A percentile compares a stretch with the other conserved stretches of the same genome.
phyloP scores from a whole-genome alignment of 371 early-diverging fungal genomes.

The Mucor irregularis region DNA sequence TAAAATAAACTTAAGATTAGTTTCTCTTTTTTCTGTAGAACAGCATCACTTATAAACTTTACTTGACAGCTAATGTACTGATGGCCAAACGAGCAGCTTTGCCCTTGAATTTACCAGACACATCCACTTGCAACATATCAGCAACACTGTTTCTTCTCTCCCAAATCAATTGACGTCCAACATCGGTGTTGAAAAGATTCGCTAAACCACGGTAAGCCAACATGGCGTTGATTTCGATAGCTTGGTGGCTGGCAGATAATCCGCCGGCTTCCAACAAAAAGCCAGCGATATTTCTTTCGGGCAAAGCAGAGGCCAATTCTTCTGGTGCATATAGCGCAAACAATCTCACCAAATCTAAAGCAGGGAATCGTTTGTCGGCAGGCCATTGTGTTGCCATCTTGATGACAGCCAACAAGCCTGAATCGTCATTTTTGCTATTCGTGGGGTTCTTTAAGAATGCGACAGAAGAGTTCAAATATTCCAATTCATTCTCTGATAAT shows the following conservation, averaged over 20 bases:
- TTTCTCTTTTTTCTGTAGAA: background rate
- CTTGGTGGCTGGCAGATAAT: slow-evolving; percentile 5
- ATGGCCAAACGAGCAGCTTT: slow-evolving; percentile 39
- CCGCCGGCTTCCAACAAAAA: slow-evolving; percentile 41
- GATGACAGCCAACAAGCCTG: slow-evolving; percentile 32
- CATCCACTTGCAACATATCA: slow-evolving; percentile 30
- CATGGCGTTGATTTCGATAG: slow-evolving; percentile 66
- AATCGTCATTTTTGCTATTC: slow-evolving; percentile 8
- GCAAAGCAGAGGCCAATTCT: slow-evolving; percentile 17
- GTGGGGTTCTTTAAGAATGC: slow-evolving; percentile 45
- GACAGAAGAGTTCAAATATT: slow-evolving; percentile 31
- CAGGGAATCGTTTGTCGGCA: slow-evolving; percentile 74
- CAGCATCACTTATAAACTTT: slow-evolving; percentile 13
- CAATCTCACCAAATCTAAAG: slow-evolving; percentile 83
- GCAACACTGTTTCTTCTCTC: slow-evolving; percentile 19
- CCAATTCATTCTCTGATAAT: slow-evolving; percentile 39
- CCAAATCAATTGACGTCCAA: slow-evolving; percentile 48
- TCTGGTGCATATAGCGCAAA: slow-evolving; percentile 54
- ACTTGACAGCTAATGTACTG: slow-evolving; percentile 46
- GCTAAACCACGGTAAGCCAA: slow-evolving; percentile 63
- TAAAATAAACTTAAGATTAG: background rate
- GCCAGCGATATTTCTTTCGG: slow-evolving; percentile 16
- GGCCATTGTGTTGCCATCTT: slow-evolving; percentile 64
- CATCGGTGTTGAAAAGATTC: slow-evolving; percentile 56
- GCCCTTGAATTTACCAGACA: slow-evolving; percentile 26